Conservation (phyloP, 1,139 yeast species). For the Blastobotrys petasosporus region DNA sequence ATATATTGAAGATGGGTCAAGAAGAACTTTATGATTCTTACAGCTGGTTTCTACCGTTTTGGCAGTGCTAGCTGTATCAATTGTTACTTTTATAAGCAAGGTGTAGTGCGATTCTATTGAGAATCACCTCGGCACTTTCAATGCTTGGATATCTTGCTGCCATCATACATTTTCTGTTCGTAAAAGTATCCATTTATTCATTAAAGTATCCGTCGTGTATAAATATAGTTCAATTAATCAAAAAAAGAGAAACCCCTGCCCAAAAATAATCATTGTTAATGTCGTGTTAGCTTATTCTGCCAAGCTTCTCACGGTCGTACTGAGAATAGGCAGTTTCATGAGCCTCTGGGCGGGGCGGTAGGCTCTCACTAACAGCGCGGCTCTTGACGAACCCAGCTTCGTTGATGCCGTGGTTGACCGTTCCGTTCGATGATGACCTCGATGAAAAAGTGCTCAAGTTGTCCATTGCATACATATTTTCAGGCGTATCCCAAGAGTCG, state of each 20-base stretch:
- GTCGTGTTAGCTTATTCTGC: not conserved
- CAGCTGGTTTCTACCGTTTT: not conserved
- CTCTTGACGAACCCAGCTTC: slow-evolving; percentile 12
- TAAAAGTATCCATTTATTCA: not conserved
- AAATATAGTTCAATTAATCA: not conserved
- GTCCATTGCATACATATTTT: not conserved
- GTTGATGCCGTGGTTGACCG: slow-evolving; percentile 6
- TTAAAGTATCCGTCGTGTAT: not conserved
- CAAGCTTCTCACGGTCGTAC: slow-evolving; percentile 5
- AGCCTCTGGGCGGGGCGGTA: not conserved
- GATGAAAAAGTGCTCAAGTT: too few species aligned
- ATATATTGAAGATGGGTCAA: not conserved
- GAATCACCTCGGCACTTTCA: not conserved
- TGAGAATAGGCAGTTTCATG: slow-evolving; percentile 2
- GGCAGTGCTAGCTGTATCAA: slow-evolving; percentile 1
- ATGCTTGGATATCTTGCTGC: not conserved
- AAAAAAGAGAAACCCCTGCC: not conserved
- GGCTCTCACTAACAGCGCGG: not conserved
- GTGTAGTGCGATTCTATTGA: not conserved
- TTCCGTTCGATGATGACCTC: slow-evolving; percentile 3
- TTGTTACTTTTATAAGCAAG: not conserved
- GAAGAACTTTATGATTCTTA: not conserved
- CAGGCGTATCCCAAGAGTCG: slow-evolving; percentile 11
- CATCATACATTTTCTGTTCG: too few species aligned
- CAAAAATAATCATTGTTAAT: not conserved